phyloP scores from a whole-genome alignment of 192 early-diverging fungal genomes.

The Cladochytrium replicatum region DNA sequence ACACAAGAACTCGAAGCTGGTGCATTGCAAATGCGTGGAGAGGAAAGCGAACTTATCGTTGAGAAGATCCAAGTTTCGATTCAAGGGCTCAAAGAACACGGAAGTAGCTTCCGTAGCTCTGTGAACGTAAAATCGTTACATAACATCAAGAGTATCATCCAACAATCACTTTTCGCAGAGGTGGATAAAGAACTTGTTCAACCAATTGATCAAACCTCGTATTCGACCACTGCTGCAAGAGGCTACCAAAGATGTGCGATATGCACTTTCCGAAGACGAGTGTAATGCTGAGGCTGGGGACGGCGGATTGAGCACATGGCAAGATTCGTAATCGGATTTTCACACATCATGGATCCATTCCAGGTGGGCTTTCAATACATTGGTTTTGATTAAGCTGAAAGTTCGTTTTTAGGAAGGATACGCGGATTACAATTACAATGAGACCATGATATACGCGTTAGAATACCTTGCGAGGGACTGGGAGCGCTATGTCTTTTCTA shows the following conservation, averaged over 20 bases:
- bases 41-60: too few relatives aligned
- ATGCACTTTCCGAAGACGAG: slow-evolving; percentile 86
- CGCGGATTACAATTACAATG: slow-evolving; percentile 59
- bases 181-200: slow-evolving; percentile 76
- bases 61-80: too few relatives aligned
- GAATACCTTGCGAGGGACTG: slow-evolving; percentile 67
- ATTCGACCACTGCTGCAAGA: slow-evolving; percentile 71
- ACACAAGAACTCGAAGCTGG: slow-evolving; percentile 51
- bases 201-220: slow-evolving; percentile 67
- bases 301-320: slow-evolving; percentile 71
- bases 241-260: slow-evolving; percentile 75
- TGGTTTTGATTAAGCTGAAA: neutral
- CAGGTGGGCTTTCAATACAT: slow-evolving; percentile 29
- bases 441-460: slow-evolving; percentile 52
- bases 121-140: too few relatives aligned
- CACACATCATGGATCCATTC: slow-evolving; percentile 42
- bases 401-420: slow-evolving; percentile 38
- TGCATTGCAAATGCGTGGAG: too few relatives aligned
- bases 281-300: slow-evolving; percentile 61
- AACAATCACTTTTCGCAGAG: slow-evolving; percentile 35
- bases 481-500: slow-evolving; percentile 73
- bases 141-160: too few relatives aligned
- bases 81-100: too few relatives aligned
- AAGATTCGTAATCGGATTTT: slow-evolving; percentile 67
- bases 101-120: too few relatives aligned